Evolutionary conservation across 179 eudicot genomes (phyloP), one percentile per base, ranked within the genome.

Genomic region (Actinidia chinensis): DNA sequence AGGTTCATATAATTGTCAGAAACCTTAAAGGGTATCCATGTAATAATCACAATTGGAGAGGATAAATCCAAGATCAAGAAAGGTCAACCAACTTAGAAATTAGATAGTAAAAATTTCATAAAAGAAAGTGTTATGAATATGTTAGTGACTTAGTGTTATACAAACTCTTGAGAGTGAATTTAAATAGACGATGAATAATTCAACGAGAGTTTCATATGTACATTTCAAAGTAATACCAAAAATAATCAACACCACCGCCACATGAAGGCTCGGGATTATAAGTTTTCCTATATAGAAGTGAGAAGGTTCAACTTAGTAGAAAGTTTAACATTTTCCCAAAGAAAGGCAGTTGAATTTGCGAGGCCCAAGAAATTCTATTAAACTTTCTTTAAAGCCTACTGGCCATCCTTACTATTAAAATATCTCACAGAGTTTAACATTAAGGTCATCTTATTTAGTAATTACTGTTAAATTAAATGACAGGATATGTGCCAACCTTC

Each of bases 401-500:
- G 11, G 48, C 25, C 10, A 52, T 72, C 5, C 47, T 56, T 33
- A 5, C 17, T 28, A n/a, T 33, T 33, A 8, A 33, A 72, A 6
- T 20, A 51, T 55, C 76, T 28, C 11, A 20, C 36, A 11, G 0
- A 56, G 36, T 56, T 56, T 18, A 40, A 36, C 9, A 73, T 18
- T 73, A 11, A 20, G 15, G 36, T 18, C 36, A 5, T 44, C 8
- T 12, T 44, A 54, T 54, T 55, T 13, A 60, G 54, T 46, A 61
- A 48, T 47, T 46, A 5, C 40, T 15, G 22, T 52, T 47, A 42
- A 33, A n/a, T 74, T 52, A 48, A 76, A 52, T 18, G 40, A 65
- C 50, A 36, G 46, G 52, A 44, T 28, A 69, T 48, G 71, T 25
- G 54, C 86, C 73, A 76, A 95, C 98, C 98, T 96, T 96, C 44